Evolutionary conservation across 129 eudicot species (phyloP).

Genomic region (Chrysanthemum lavandulifolium): DNA sequence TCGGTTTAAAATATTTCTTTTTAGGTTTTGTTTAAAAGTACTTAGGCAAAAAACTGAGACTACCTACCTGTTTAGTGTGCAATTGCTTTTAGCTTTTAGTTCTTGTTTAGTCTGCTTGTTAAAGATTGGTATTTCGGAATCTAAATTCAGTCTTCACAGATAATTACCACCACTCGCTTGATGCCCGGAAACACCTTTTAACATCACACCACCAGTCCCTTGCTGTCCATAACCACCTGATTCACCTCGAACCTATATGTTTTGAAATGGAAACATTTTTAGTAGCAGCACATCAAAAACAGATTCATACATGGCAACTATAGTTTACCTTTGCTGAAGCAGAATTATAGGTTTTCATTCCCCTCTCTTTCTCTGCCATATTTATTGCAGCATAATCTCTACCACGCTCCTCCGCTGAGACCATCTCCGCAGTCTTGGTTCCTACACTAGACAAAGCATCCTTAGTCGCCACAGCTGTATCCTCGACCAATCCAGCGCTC

Average conservation of each 20-base stretch:
- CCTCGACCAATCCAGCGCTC: conserved; percentile 13
- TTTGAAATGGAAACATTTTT: background rate
- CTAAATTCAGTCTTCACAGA: no score
- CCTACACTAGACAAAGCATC: conserved; percentile 12
- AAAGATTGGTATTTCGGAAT: no score
- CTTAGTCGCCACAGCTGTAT: conserved; percentile 43
- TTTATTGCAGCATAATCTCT: conserved; percentile 43
- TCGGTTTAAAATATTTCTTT: no score
- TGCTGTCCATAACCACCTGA: background rate
- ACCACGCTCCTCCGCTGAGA: background rate
- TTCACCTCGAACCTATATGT: background rate
- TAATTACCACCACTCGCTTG: background rate
- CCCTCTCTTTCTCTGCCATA: conserved; percentile 47
- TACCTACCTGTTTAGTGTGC: no score
- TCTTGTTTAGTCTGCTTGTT: no score
- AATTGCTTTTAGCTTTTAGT: no score
- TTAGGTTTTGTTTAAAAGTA: no score
- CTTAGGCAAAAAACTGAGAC: no score
- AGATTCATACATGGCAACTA: no score
- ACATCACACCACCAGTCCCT: background rate
- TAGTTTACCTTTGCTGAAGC: conserved; percentile 24
- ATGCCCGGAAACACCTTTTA: background rate
- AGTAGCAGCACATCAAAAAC: no score
- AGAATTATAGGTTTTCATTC: conserved; percentile 27
- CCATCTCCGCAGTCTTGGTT: conserved; percentile 24